Evolutionary conservation across 108 stramenopile genomes (phyloP), one percentile per base, ranked within the genome.

Genomic region (Chaetoceros tenuissimus): DNA sequence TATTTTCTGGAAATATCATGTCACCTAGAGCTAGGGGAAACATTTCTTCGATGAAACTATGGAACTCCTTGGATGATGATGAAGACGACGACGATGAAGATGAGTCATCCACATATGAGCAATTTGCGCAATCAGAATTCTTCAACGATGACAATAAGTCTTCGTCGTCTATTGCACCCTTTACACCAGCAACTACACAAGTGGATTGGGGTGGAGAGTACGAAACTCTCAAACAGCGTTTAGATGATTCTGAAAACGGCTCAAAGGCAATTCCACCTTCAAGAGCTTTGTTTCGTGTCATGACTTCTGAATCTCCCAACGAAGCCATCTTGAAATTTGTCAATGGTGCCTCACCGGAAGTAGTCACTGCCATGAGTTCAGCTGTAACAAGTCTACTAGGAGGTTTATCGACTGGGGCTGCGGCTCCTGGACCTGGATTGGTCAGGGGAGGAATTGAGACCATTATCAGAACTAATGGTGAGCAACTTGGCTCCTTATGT

Each of bases 191-290:
- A 40, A 63, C 60, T 23, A 51, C 71, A 22, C 56, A 63, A 23
- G 28, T 82, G 19, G 85, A 91, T 57, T 91, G 89, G 89, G 89
- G 85, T 26, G 85, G 82, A 18, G 89, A 80, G 20, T 51, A 84
- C 30, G 74, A 75, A 19, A 77, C 73, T 45, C 68, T 91, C 5
- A 66, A 76, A 5, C 48, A 74, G 40, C 70, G 89, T 3, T 68
- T 86, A 7, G 69, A 73, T 23, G 89, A 91, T 62, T 58, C 80
- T 27, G 79, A 91, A 65, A 55, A 55, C 20, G 89, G 89, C 10
- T n/a, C n/a, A n/a, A 63, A 54, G 46, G 72, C 78, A 23, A 55
- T 60, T 24, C 65, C 79, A 51, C 85, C 85, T 13, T 83, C 85
- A 25, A 66, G 71, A 13, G 85, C 78, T 8, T 67, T 91, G 17